phyloP scores from a whole-genome alignment of 805 yeast genomes.

The Saccharomycopsis guyanensis region DNA sequence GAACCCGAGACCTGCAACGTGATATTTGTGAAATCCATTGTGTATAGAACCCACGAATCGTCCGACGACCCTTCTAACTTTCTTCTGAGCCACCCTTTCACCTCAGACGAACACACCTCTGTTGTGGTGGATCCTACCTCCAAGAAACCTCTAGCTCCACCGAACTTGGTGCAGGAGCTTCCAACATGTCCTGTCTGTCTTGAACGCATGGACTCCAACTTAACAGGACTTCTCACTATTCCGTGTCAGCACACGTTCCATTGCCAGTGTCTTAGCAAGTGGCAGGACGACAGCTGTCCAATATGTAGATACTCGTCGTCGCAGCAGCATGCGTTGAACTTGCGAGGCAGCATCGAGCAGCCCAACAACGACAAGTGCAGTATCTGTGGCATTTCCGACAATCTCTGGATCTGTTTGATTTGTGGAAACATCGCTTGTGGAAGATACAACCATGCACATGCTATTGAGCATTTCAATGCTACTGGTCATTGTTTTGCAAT shows the following conservation, averaged over 20 bases:
- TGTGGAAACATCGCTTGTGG: slow-evolving; percentile 95
- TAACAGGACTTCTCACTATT: slow-evolving; percentile 77
- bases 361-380: slow-evolving; percentile 34
- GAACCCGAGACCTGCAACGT: slow-evolving; percentile 84
- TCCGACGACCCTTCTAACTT: slow-evolving; percentile 39
- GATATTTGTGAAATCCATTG: slow-evolving; percentile 56
- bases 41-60: slow-evolving; percentile 31
- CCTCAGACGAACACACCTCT: slow-evolving; percentile 27
- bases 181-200: slow-evolving; percentile 93
- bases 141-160: slow-evolving; percentile 21
- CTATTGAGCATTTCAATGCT: slow-evolving; percentile 67
- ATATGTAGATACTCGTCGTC: slow-evolving; percentile 73
- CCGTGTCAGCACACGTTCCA: slow-evolving; percentile 93
- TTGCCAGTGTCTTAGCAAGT: slow-evolving; percentile 77
- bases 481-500: slow-evolving; percentile 87
- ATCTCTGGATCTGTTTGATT: slow-evolving; percentile 81
- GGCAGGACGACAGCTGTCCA: slow-evolving; percentile 89
- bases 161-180: slow-evolving; percentile 39
- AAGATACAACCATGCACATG: slow-evolving; percentile 78
- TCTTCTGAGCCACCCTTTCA: slow-evolving; percentile 61
- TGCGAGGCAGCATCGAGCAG: slow-evolving; percentile 6
- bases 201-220: slow-evolving; percentile 74
- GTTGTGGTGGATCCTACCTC: slow-evolving; percentile 2
- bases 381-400: slow-evolving; percentile 49
- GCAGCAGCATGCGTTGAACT: slow-evolving; percentile 16